Percentiles rank a stretch among this genome's conserved stretches.
phyloP scores from a whole-genome alignment of 208 protist species.

The Acanthamoeba triangularis region DNA sequence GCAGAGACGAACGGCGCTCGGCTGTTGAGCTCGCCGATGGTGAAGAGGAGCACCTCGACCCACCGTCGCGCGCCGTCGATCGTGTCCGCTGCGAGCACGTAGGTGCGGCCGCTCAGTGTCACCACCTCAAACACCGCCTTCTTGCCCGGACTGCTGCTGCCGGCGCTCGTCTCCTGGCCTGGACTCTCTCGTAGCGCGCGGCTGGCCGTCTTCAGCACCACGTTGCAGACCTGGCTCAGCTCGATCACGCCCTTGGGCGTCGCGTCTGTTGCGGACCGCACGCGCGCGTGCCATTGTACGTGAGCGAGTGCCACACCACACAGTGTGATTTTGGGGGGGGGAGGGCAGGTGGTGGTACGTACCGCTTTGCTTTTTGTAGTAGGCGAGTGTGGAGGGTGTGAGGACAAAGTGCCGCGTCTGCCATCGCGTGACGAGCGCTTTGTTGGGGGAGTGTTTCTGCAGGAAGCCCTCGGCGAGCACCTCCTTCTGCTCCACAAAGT shows the following conservation, averaged over 20 bases:
- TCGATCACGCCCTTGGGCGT: neutral
- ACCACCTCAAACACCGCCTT: slow-evolving; percentile 8
- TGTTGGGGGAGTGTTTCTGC: neutral
- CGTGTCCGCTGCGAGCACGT: neutral
- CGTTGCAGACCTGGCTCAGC: neutral
- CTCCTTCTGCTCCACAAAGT: neutral
- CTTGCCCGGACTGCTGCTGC: neutral
- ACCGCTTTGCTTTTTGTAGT: neutral
- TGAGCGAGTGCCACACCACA: too few species aligned
- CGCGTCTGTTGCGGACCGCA: too few species aligned
- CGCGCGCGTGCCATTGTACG: too few species aligned
- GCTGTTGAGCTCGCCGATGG: neutral
- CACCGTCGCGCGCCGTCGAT: neutral
- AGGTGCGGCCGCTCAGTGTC: neutral
- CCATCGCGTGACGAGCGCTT: too few species aligned
- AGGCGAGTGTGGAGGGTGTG: too few species aligned
- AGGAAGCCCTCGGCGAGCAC: neutral
- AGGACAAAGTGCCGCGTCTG: too few species aligned
- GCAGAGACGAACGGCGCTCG: too few species aligned
- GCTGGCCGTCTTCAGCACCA: neutral
- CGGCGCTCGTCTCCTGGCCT: too few species aligned
- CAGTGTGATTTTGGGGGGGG: too few species aligned
- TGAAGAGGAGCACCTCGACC: too few species aligned
- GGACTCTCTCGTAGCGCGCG: too few species aligned
- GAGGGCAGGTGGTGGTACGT: too few species aligned